Evolutionary conservation across 352 stramenopile species (phyloP), one percentile per base, ranked within the genome.

Genomic region (Phytophthora sp.): DNA sequence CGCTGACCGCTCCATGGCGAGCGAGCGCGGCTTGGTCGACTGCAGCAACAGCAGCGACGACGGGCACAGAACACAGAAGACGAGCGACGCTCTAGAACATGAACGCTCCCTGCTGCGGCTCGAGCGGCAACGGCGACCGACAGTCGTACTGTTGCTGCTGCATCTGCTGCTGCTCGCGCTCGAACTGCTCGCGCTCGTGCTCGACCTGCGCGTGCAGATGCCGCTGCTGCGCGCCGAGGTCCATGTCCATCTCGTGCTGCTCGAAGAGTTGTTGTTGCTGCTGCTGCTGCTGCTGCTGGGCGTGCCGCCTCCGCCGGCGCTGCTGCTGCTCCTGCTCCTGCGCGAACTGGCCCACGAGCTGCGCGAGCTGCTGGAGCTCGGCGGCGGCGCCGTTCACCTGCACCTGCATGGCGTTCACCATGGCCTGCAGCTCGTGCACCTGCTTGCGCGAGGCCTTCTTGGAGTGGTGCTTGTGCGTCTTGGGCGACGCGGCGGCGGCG

Each of bases 401-500:
- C 35, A 53, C 48, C 24, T 75, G 66, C 66, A 75, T 75, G 39
- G 28, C 32, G 34, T 71, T 56, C 17, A 75, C 66, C 38, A 65
- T 75, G 20, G 12, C 39, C 26, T 75, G 66, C 15, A 75, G 62
- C 51, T 72, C 61, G 39, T 72, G 66, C 45, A 75, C 61, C 30
- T 75, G 53, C 44, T 66, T 68, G 23, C 62, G 62, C 26, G 57
- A 70, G n/a, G 61, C 54, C 50, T 66, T 69, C 23, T 75, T 75
- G 26, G 48, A 44, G 32, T 70, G 66, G 31, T 56, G 51, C 9
- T 38, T 42, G 31, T 62, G 63, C 21, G 58, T 35, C 26, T 35
- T 57, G 18, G 21, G 39, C 18, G 64, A 62, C 13, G 38, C 12
- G 11, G 24, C 24, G 4, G 13, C 13, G 13, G 26, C 38, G 3